These are phyloP conservation scores for Herpetospermum pedunculosum DNA, from an alignment of 306 rosid genomes.

Conservation along the genomic window DNA sequence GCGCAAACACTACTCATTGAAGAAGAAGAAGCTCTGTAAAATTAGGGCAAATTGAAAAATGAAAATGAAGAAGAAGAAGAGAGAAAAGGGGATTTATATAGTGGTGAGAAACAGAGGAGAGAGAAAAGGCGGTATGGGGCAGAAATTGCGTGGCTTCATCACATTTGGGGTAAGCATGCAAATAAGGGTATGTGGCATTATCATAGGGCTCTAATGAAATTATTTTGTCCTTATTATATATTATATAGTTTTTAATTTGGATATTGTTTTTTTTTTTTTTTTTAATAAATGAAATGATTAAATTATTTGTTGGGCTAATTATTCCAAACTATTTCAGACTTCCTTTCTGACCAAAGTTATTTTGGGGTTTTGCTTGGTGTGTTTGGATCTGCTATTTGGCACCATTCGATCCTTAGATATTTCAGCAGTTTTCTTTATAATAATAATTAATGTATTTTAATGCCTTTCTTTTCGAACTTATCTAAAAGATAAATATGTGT, in stretches of 20 bases:
- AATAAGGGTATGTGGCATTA: slow-evolving; percentile 58
- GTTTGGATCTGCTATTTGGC: neutral
- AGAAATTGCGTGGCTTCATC: slow-evolving; percentile 44
- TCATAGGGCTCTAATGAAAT: neutral
- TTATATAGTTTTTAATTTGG: neutral
- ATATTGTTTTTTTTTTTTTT: neutral
- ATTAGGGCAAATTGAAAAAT: neutral
- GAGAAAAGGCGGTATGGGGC: slow-evolving; percentile 21
- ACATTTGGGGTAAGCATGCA: slow-evolving; percentile 72
- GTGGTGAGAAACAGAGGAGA: slow-evolving; percentile 6
- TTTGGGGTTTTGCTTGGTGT: neutral
- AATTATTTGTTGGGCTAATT: neutral
- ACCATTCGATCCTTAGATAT: neutral
- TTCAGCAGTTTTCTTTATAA: neutral
- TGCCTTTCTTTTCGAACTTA: neutral
- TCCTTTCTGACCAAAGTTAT: neutral
- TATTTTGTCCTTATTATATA: neutral
- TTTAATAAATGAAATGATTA: neutral
- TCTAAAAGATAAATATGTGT: neutral
- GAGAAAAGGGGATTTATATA: slow-evolving; percentile 27
- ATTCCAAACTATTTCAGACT: neutral
- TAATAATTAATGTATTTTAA: neutral
- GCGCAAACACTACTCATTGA: slow-evolving; percentile 34
- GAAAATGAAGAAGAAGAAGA: slow-evolving; percentile 19
- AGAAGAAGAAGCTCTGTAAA: neutral